These are phyloP conservation scores for Lecanicillium sp. DNA, from an alignment of 2,329 filamentous ascomycete genomes.

Conservation along the genomic window DNA sequence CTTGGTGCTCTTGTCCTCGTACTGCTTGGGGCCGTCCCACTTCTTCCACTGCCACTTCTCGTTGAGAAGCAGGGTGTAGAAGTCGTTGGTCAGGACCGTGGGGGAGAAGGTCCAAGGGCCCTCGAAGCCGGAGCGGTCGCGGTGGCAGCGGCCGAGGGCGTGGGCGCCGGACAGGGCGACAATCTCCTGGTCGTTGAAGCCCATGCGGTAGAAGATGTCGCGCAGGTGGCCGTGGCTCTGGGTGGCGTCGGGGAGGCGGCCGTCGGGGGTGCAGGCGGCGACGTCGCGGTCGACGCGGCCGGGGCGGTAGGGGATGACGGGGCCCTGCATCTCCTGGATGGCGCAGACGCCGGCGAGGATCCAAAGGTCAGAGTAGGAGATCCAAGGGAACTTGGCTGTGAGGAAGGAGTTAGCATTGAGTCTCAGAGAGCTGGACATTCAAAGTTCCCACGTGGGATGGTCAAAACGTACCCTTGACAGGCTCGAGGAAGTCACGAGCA, in stretches of 20 bases:
- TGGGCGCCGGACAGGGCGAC: constrained; percentile 84
- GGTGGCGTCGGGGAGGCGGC: constrained; percentile 73
- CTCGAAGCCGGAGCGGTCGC: constrained; percentile 78
- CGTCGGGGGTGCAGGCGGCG: constrained; percentile 85
- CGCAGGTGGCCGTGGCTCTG: constrained; percentile 79
- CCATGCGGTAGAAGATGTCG: constrained; percentile 93
- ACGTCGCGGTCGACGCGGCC: constrained; percentile 77
- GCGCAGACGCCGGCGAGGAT: constrained; percentile 79
- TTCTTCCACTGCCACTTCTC: constrained; percentile 92
- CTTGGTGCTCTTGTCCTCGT: constrained; percentile 82
- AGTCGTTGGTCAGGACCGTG: constrained; percentile 90
- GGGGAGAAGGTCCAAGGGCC: constrained; percentile 92
- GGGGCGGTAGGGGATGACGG: constrained; percentile 79
- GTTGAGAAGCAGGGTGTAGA: constrained; percentile 77
- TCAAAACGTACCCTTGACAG: constrained; percentile 64
- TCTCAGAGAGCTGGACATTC: too few species aligned
- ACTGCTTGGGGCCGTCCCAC: constrained; percentile 87
- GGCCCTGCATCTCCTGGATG: constrained; percentile 93
- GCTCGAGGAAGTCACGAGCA: constrained; percentile 89
- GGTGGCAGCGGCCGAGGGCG: constrained; percentile 84
- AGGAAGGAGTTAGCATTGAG: constrained; percentile 11
- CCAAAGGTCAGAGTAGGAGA: constrained; percentile 94
- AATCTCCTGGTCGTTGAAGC: constrained; percentile 95
- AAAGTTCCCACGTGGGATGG: neutral
- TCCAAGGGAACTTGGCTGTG: constrained; percentile 76